Base-by-base conservation (phyloP, 148 eudicot genomes). In the Polygonum maritimum region DNA sequence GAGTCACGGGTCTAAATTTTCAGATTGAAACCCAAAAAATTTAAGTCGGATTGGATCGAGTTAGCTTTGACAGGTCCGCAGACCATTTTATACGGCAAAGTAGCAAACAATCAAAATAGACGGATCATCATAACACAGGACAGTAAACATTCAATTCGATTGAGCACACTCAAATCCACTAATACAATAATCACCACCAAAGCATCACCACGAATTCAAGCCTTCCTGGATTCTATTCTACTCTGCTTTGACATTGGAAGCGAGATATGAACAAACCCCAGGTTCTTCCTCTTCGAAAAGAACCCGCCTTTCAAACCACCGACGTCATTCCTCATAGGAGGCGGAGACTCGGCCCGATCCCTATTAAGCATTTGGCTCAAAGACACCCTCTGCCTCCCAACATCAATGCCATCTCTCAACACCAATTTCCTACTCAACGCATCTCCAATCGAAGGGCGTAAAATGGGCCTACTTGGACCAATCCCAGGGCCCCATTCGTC, bases 391-490 rank as follows among this genome's bases (percentile, higher is more conserved):
- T 83, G 85, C 76, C 82, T 83, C n/a, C 82, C 94, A 38, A 85
- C 82, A 26, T 83, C 84, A 12, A 85, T 60, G 74, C 89, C 86
- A 76, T 89, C 94, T 70, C 84, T 88, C 72, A 88, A 41, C 62
- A 86, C 86, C 77, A 88, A 75, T 74, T 92, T 90, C 81, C 88
- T 82, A 75, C 89, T 89, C 75, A 91, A 67, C 31, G 89, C 83
- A 36, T 90, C 91, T 33, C 92, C 97, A 26, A 92, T 88, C 7
- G 97, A 92, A 21, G 87, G 88, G 1, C 85, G 58, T 16, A 78
- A 45, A 71, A 78, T 78, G 4, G 85, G 84, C 79, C 77, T 81
- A 31, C 78, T 14, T n/a, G n/a, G n/a, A n/a, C n/a, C n/a, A n/a
- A 69, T 77, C 13, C 75, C 44, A 16, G 48, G 48, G 39, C 78